phyloP scores from a whole-genome alignment of 2,329 filamentous ascomycete species.

The Botrytis aclada region DNA sequence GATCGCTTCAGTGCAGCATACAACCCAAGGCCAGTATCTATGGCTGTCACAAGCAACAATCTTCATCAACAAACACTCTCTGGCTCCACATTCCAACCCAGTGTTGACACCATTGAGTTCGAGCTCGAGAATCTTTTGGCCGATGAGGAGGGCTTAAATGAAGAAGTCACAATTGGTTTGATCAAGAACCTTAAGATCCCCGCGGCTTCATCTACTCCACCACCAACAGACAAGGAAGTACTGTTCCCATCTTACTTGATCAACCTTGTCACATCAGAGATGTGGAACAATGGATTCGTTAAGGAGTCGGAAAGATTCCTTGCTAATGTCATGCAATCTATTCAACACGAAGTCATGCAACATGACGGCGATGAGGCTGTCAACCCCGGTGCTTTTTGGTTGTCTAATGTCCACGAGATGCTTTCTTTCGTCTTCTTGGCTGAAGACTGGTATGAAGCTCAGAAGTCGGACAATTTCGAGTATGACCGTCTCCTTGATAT shows the following conservation, averaged over 20 bases:
- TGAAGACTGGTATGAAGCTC: slow-evolving; percentile 98
- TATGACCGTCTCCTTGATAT: slow-evolving; percentile 97
- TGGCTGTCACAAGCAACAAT: slow-evolving; percentile 72
- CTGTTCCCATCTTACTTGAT: slow-evolving; percentile 98
- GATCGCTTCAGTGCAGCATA: slow-evolving; percentile 91
- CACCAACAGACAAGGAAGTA: slow-evolving; percentile 96
- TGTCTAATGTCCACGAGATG: slow-evolving; percentile 99
- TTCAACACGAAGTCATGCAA: slow-evolving; percentile 99
- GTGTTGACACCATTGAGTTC: slow-evolving; percentile 86
- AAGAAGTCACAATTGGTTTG: slow-evolving; percentile 93
- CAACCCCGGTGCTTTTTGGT: slow-evolving; percentile 96
- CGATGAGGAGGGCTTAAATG: slow-evolving; percentile 92
- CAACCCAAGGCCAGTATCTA: slow-evolving; percentile 92
- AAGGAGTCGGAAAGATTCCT: slow-evolving; percentile 99
- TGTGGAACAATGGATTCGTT: slow-evolving; percentile 99
- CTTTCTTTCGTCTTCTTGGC: slow-evolving; percentile 98
- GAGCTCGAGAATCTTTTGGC: slow-evolving; percentile 92
- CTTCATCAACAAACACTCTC: slow-evolving; percentile 67
- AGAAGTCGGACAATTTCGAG: slow-evolving; percentile 99
- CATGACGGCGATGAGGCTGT: slow-evolving; percentile 96
- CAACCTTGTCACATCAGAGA: slow-evolving; percentile 97
- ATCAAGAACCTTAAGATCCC: slow-evolving; percentile 98
- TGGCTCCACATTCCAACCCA: slow-evolving; percentile 73
- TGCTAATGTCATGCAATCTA: slow-evolving; percentile 99
- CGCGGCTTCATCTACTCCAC: slow-evolving; percentile 77